Evolutionary conservation across 2,329 filamentous ascomycete species (phyloP), one percentile per base, ranked within the genome.

Genomic region (Venturia oleaginea): DNA sequence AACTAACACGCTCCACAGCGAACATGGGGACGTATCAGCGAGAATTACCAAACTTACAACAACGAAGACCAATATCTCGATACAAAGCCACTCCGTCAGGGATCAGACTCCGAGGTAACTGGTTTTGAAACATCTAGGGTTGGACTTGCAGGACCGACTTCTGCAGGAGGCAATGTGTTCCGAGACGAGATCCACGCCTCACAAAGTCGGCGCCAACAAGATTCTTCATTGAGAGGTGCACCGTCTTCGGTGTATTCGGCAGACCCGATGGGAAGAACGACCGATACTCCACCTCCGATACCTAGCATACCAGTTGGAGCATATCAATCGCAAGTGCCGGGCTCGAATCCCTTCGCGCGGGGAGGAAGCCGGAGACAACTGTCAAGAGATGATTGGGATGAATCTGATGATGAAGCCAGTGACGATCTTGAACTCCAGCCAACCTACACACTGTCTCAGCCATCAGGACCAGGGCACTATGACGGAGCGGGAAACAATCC

Each of bases 391-490:
- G 63, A 64, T 24, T 64, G 63, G 63, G 63, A 60, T 34, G 63
- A 60, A n/a, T 42, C 34, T 30, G 63, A 64, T n/a, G 63, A 64
- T 6, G 63, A 64, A 15, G 38, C 24, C 7, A 54, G 57, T n/a
- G 40, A 32, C n/a, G 63, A 64, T 61, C 38, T 64, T 24, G 63
- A 64, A 40, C 17, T 64, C 15, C 63, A 64, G 30, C 63, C 51
- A 10, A 32, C 34, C 15, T 64, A 64, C 38, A 55, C 62, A 22
- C 30, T 64, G 11, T 43, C 63, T 22, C 34, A 51, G 40, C 34
- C 63, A 13, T 40, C 62, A 32, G 43, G 40, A 34, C n/a, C 24
- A 30, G 61, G 61, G 27, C 46, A 59, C 15, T 40, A 27, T n/a
- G 37, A 40, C 19, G 59, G 59, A 60, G 19, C 59, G 5, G 24